Conservation (phyloP, 441 rosid species). For the Euphorbia schlechtendalii region DNA sequence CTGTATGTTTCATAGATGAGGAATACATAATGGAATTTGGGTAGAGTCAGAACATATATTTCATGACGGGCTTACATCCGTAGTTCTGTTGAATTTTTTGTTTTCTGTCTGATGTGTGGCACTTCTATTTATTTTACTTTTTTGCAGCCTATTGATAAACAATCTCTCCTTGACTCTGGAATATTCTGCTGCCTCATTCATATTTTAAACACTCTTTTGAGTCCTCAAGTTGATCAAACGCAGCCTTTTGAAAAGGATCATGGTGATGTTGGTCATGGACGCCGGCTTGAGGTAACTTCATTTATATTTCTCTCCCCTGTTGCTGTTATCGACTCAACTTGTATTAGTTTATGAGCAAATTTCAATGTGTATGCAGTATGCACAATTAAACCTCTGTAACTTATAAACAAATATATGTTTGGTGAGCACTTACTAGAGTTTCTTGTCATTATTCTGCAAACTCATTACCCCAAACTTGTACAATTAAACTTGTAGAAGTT, state of each 20-base stretch:
- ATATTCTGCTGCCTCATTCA: constrained; percentile 94
- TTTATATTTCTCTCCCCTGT: not conserved
- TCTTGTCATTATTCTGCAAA: not conserved
- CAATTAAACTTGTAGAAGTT: not conserved
- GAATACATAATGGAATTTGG: not conserved
- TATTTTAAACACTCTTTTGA: constrained; percentile 64
- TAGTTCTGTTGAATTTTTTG: constrained; percentile 3
- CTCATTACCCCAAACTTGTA: not conserved
- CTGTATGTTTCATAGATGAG: not conserved
- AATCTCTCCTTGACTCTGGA: constrained; percentile 97
- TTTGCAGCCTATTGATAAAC: constrained; percentile 93
- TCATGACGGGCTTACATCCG: not conserved
- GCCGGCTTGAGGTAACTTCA: constrained; percentile 74
- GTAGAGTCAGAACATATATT: not conserved
- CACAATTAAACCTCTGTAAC: too few species aligned
- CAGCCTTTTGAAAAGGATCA: constrained; percentile 39
- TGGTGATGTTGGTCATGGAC: constrained; percentile 36
- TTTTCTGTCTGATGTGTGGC: constrained; percentile 13
- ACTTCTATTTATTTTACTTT: constrained; percentile 1
- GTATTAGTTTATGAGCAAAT: not conserved
- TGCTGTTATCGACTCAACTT: not conserved
- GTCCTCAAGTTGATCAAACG: constrained; percentile 38
- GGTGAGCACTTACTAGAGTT: not conserved
- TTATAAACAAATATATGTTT: not conserved
- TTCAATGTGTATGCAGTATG: too few species aligned